phyloP scores from a whole-genome alignment of 805 yeast genomes.

The Candida sonorensis region DNA sequence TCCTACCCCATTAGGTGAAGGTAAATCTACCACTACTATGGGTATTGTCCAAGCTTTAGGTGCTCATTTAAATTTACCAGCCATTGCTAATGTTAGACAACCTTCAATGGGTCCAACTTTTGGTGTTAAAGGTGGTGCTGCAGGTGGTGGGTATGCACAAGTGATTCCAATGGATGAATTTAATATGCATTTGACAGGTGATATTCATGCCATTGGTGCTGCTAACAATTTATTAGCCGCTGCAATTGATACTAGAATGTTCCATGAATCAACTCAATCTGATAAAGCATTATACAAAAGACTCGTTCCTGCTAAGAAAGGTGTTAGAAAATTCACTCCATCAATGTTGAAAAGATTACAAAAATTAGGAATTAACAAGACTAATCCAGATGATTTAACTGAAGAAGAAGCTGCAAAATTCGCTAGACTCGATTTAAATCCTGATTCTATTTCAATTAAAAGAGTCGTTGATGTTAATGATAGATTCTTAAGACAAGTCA shows the following conservation, averaged over 20 bases:
- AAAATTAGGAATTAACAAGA: conserved; percentile 62
- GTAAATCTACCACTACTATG: conserved; percentile 78
- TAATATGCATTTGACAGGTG: conserved; percentile 82
- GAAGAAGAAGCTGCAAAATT: conserved; percentile 58
- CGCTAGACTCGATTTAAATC: conserved; percentile 70
- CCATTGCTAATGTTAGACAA: conserved; percentile 78
- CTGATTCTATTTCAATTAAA: conserved; percentile 74
- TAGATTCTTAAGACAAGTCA: conserved; percentile 70
- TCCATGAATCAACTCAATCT: conserved; percentile 71
- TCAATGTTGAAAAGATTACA: conserved; percentile 62
- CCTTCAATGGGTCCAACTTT: conserved; percentile 88
- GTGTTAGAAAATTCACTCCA: conserved; percentile 57
- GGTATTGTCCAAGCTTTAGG: conserved; percentile 79
- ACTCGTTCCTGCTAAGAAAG: conserved; percentile 70
- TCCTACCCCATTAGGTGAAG: conserved; percentile 83
- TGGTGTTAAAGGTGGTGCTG: conserved; percentile 88
- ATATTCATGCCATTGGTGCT: conserved; percentile 77
- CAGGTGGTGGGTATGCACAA: conserved; percentile 85
- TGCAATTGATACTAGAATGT: conserved; percentile 80
- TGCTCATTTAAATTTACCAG: conserved; percentile 62
- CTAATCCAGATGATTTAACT: conserved; percentile 67
- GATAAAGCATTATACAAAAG: conserved; percentile 69
- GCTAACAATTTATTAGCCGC: conserved; percentile 80
- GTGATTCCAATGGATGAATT: conserved; percentile 87
- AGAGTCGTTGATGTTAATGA: conserved; percentile 84